These are phyloP conservation scores for Cadophora sp. DNA, from an alignment of 2,329 filamentous ascomycete genomes.

Conservation along the genomic window DNA sequence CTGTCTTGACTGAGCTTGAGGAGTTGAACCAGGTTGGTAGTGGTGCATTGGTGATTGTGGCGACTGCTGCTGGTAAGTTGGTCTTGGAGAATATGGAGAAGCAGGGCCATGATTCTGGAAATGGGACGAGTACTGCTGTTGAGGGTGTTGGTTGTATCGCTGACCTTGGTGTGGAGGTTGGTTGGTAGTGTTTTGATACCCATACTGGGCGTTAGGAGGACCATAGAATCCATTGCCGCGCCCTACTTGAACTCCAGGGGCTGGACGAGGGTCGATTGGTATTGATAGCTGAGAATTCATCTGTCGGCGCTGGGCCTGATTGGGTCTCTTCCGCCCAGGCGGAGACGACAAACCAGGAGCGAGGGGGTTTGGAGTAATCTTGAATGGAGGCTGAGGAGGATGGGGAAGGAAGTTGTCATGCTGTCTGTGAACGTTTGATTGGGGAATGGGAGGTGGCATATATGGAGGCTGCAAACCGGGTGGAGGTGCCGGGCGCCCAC, in stretches of 20 bases:
- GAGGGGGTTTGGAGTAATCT: not conserved
- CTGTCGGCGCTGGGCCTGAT: constrained; percentile 68
- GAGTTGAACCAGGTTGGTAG: constrained; percentile 26
- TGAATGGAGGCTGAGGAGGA: constrained; percentile 2
- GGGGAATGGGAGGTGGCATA: constrained; percentile 37
- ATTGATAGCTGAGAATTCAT: constrained; percentile 66
- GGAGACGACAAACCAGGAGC: constrained; percentile 13
- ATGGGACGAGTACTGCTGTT: constrained; percentile 36
- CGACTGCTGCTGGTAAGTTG: constrained; percentile 29
- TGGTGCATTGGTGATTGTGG: constrained; percentile 46
- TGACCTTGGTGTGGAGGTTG: constrained; percentile 31
- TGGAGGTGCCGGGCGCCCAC: constrained; percentile 21
- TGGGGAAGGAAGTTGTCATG: not conserved
- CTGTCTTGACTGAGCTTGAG: constrained; percentile 29
- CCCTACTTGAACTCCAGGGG: constrained; percentile 46
- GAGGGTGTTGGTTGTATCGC: constrained; percentile 27
- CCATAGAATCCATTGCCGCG: constrained; percentile 24
- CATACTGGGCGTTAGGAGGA: constrained; percentile 13
- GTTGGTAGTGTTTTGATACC: constrained; percentile 9
- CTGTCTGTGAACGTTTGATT: not conserved
- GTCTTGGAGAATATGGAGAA: constrained; percentile 34
- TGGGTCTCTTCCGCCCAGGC: constrained; percentile 55
- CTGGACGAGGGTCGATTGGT: constrained; percentile 55
- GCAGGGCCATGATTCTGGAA: constrained; percentile 30
- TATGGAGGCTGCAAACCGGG: constrained; percentile 13